Evolutionary conservation across 2,329 filamentous ascomycete genomes (phyloP).

Genomic region (Nemania abortiva): DNA sequence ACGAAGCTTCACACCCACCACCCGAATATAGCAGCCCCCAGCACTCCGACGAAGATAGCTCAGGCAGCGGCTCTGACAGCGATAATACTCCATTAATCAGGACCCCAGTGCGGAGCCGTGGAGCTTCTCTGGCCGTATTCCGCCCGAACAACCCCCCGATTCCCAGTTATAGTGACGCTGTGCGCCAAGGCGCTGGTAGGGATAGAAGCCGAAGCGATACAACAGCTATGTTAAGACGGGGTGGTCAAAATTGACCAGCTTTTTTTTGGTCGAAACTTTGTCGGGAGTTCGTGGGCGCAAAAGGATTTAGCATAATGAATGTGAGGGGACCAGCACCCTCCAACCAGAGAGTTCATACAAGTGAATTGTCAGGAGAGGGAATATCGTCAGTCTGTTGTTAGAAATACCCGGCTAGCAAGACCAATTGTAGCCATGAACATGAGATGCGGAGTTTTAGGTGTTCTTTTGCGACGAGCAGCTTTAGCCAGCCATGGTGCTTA

Average conservation of each 20-base stretch:
- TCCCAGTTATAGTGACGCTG: slow-evolving; percentile 84
- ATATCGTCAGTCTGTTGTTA: slow-evolving; percentile 33
- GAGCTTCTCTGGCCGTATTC: slow-evolving; percentile 60
- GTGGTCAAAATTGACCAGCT: slow-evolving; percentile 19
- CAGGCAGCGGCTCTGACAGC: slow-evolving; percentile 68
- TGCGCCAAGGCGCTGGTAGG: slow-evolving; percentile 65
- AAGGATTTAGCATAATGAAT: slow-evolving; percentile 21
- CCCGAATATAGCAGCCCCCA: slow-evolving; percentile 78
- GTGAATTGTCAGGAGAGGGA: slow-evolving; percentile 9
- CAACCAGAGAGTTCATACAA: slow-evolving; percentile 12
- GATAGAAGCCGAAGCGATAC: slow-evolving; percentile 59
- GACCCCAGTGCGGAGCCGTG: slow-evolving; percentile 61
- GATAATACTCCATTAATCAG: slow-evolving; percentile 67
- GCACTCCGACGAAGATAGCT: slow-evolving; percentile 68
- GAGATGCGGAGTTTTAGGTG: slow-evolving; percentile 36
- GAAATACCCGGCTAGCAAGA: slow-evolving; percentile 39
- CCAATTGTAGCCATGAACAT: slow-evolving; percentile 35
- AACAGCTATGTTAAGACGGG: slow-evolving; percentile 47
- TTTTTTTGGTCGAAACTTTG: slow-evolving; percentile 4
- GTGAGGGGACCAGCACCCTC: not conserved
- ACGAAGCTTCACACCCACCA: slow-evolving; percentile 72
- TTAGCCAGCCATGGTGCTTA: slow-evolving; percentile 4
- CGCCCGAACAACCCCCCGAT: slow-evolving; percentile 71
- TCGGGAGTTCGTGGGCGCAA: slow-evolving; percentile 34
- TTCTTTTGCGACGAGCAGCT: slow-evolving; percentile 25